Evolutionary conservation across 2,329 filamentous ascomycete genomes (phyloP), one percentile per base, ranked within the genome.

Genomic region (Verticillium zaregamsianum): DNA sequence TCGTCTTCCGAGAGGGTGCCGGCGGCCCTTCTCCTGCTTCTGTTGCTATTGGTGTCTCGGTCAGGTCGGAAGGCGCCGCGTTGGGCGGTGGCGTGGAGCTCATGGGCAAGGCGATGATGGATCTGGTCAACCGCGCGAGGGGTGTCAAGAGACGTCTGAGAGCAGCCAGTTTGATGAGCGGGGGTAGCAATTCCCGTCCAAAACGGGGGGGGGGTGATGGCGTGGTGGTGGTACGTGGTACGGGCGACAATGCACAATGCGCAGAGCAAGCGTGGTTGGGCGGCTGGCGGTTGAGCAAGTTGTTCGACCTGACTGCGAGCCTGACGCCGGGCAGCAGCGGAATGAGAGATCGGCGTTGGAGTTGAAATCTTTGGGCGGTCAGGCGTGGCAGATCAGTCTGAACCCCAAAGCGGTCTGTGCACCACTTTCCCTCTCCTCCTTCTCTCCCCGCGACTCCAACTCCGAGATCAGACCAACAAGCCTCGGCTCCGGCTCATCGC

Each of bases 351-450:
- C 45, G 8, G 45, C 45, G 45, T 52, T 20, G 45, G 45, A 52
- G 20, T 52, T 23, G 45, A 55, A 66, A 71, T 70, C 67, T 65
- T 66, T 65, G 57, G 64, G 71, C 71, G 72, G 71, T 73, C 63
- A 57, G 23, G 2, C 2, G 1, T 8, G 72, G 72, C 72, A 74
- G 66, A 69, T 52, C 20, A 23, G 45, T 8, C 45, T 23, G 11
- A 23, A 45, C 11, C 12, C 45, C 11, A 4, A 23, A 6, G 20
- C 12, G 45, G 45, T 23, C 45, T 25, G 45, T 52, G 45, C 45
- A 25, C 20, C n/a, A 11, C 20, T 5, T 25, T 14, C 8, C 20
- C 45, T 20, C 20, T 5, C 45, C 45, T 20, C 20, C 14, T n/a
- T 17, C 37, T 15, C 15, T 23, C 17, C 45, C 11, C n/a, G 23